phyloP scores from a whole-genome alignment of 108 stramenopile genomes.

The Fragilaria crotonensis region DNA sequence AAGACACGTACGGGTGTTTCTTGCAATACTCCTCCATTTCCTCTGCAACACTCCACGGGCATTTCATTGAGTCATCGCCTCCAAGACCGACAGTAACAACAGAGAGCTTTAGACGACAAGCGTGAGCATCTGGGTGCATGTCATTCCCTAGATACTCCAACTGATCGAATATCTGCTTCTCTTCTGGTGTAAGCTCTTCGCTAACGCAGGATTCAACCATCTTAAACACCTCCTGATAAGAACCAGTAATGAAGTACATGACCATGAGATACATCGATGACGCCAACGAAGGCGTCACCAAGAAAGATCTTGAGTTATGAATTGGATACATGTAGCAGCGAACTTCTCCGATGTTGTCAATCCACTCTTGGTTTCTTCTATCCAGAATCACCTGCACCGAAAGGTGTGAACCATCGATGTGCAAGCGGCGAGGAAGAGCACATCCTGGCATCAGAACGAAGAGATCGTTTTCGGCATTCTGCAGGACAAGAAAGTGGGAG shows the following conservation, averaged over 20 bases:
- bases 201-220: constrained; percentile 97
- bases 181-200: constrained; percentile 89
- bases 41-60: constrained; percentile 85
- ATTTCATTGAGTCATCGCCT: constrained; percentile 79
- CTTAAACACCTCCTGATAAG: constrained; percentile 90
- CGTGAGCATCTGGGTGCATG: constrained; percentile 93
- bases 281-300: constrained; percentile 89
- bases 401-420: constrained; percentile 68
- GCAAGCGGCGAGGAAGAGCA: constrained; percentile 80
- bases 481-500: constrained; percentile 88
- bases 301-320: constrained; percentile 88
- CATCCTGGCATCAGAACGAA: constrained; percentile 94
- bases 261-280: constrained; percentile 97
- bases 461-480: constrained; percentile 91
- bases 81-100: constrained; percentile 84
- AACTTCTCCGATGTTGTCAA: constrained; percentile 91
- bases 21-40: constrained; percentile 87
- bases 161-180: constrained; percentile 91
- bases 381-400: constrained; percentile 91
- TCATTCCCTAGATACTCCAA: constrained; percentile 90
- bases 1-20: constrained; percentile 83
- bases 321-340: constrained; percentile 96
- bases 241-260: constrained; percentile 94
- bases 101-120: constrained; percentile 89
- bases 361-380: constrained; percentile 93